Base-by-base conservation (phyloP, 2,329 filamentous ascomycete species). In the Cladorrhinum sp. region DNA sequence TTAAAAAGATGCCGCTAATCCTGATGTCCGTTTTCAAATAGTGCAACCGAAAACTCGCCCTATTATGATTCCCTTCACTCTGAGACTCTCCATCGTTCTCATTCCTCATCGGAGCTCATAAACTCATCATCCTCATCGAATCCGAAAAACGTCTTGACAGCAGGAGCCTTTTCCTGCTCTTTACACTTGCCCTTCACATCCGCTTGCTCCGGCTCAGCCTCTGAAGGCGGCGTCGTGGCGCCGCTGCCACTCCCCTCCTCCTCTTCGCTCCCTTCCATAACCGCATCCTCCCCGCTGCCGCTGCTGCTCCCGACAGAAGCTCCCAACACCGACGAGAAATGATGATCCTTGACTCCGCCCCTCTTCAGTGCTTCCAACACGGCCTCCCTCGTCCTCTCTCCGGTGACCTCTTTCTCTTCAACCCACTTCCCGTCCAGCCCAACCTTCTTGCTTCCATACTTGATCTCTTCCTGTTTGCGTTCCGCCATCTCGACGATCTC, bases 321-420 rank as follows among this genome's bases (percentile, higher is more conserved):
- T 13, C 18, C 53, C 25, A 27, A 59, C 8, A 49, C 16, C 45
- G 55, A 57, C 23, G 55, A 67, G 22, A 45, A 45, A 18, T 45
- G 18, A 41, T 85, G 86, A 76, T 89, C 86, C 63, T 80, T 84
- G 70, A 83, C 85, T 57, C 80, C 79, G 2, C 86, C 86, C 16
- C 81, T 78, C 74, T 85, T 87, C 78, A 92, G 87, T 7, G 86
- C 88, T 53, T 83, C 85, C 49, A 89, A 71, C 5, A 93, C 89
- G 2, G 90, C 90, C 67, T 91, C 86, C 45, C 90, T 80, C 0
- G 92, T 93, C 74, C 90, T 89, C 77, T 96, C 92, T 66, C 85
- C 88, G 24, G 89, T 90, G 72, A 96, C 92, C 68, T 97, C 93
- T 75, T 96, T 96, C 66, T 92, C 89, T 73, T 99, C 95, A 45